phyloP scores from a whole-genome alignment of 2,329 filamentous ascomycete species.

The Talaromyces albobiverticillius region DNA sequence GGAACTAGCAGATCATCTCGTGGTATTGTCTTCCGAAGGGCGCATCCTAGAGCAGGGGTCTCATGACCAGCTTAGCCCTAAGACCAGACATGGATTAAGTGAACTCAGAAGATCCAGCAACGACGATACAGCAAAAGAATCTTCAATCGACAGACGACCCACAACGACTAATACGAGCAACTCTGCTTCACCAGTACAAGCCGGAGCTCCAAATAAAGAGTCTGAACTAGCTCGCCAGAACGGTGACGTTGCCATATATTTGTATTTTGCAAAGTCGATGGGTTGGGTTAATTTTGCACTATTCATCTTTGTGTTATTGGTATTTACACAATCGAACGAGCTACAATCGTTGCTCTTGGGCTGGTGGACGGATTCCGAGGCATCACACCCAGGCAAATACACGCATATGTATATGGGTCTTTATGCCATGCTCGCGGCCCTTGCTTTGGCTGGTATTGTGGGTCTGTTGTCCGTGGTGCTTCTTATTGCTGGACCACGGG shows the following conservation, averaged over 20 bases:
- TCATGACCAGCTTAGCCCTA: not conserved
- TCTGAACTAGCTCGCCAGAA: constrained; percentile 19
- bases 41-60: not conserved
- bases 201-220: constrained; percentile 17
- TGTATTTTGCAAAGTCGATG: constrained; percentile 37
- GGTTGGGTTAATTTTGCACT: constrained; percentile 31
- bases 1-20: not conserved
- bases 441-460: not conserved
- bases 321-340: not conserved
- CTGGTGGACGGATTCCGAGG: not conserved
- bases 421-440: constrained; percentile 22
- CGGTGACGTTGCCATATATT: constrained; percentile 43
- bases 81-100: constrained; percentile 41
- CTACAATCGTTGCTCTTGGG: constrained; percentile 35
- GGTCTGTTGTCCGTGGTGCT: not conserved
- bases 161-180: not conserved
- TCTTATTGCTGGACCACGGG: constrained; percentile 51
- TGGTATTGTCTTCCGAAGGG: not conserved
- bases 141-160: not conserved
- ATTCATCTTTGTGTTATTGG: constrained; percentile 34
- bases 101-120: constrained; percentile 31
- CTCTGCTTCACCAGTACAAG: not conserved
- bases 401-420: not conserved
- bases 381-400: not conserved
- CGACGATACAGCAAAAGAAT: constrained; percentile 22